Evolutionary conservation across 176 grass and related monocot genomes (phyloP).

Genomic region (Pontederia paniculata): DNA sequence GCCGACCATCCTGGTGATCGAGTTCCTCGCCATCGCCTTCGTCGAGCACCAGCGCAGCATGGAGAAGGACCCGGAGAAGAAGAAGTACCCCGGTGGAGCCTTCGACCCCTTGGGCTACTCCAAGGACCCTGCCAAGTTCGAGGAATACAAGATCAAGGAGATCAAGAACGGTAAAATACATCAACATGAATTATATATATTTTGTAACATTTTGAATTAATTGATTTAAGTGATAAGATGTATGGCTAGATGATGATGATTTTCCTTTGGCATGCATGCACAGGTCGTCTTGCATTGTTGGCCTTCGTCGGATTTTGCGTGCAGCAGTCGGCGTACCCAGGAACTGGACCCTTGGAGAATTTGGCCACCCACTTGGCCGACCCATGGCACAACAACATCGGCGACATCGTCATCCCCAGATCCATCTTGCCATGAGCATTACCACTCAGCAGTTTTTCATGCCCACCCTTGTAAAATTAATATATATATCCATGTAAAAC

Average conservation of each 20-base stretch:
- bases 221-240: neutral
- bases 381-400: conserved; percentile 99
- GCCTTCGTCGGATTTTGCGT: conserved; percentile 96
- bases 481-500: no score
- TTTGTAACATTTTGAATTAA: no score
- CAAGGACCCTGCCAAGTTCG: conserved; percentile 88
- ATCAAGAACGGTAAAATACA: conserved; percentile 76
- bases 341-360: conserved; percentile 93
- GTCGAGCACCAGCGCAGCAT: conserved; percentile 99
- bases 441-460: no score
- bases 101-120: conserved; percentile 98
- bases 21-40: conserved; percentile 94
- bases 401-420: conserved; percentile 83
- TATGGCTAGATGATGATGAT: neutral
- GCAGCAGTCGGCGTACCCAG: conserved; percentile 88
- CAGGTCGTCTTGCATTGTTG: conserved; percentile 77
- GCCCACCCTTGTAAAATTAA: no score
- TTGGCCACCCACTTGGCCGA: conserved; percentile 72
- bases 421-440: conserved; percentile 38
- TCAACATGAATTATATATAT: no score
- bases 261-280: neutral
- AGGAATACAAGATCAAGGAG: conserved; percentile 97
- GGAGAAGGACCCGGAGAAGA: conserved; percentile 99
- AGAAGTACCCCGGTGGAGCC: conserved; percentile 97
- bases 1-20: conserved; percentile 81